Conservation (phyloP, 1,139 yeast species). For the Arxiozyma bovina region DNA sequence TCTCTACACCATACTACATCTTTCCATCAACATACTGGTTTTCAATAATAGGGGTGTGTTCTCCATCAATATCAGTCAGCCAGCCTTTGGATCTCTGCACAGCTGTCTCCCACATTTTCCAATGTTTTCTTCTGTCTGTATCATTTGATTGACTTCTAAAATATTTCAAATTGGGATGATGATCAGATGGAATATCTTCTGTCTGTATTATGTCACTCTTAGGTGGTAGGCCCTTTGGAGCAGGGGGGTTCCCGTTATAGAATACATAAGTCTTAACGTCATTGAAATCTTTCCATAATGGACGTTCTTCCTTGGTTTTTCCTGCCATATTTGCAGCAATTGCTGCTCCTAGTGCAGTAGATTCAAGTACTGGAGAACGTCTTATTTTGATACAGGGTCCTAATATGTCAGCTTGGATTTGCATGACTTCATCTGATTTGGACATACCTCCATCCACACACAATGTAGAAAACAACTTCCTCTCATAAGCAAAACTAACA, state of each 20-base stretch:
- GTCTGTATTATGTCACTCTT: constrained; percentile 13
- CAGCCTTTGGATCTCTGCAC: constrained; percentile 71
- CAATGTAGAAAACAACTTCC: constrained; percentile 45
- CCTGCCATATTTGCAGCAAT: constrained; percentile 84
- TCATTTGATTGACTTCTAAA: constrained; percentile 56
- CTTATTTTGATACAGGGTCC: constrained; percentile 79
- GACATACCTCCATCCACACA: constrained; percentile 97
- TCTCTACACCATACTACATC: background rate
- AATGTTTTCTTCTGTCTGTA: constrained; percentile 51
- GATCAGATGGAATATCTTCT: constrained; percentile 13
- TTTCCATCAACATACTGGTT: background rate
- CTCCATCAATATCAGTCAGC: constrained; percentile 35
- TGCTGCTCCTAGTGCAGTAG: constrained; percentile 95
- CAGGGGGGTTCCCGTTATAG: constrained; percentile 23
- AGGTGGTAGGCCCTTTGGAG: background rate
- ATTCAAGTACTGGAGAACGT: constrained; percentile 77
- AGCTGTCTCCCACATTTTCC: constrained; percentile 79
- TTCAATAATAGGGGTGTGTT: constrained; percentile 6
- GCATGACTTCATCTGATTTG: constrained; percentile 83
- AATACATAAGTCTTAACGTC: constrained; percentile 42
- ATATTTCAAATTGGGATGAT: constrained; percentile 17
- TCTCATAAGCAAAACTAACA: constrained; percentile 29
- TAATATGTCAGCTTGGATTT: constrained; percentile 84
- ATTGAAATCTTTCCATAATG: constrained; percentile 67
- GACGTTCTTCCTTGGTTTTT: constrained; percentile 43